Conservation (phyloP, 1,284 basidiomycete genomes). For the Microbotryum silenes-acaulis region DNA sequence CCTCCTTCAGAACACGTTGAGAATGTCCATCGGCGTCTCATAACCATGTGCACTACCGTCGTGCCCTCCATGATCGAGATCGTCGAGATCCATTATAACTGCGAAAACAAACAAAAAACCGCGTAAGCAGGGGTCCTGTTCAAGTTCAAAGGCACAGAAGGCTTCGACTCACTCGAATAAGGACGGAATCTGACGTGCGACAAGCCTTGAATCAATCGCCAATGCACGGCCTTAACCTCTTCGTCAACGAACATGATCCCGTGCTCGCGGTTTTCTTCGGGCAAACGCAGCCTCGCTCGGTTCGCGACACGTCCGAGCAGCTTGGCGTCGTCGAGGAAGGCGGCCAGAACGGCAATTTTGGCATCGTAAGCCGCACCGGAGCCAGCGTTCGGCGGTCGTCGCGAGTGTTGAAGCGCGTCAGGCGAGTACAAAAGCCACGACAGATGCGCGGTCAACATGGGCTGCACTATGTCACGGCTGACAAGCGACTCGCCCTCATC, state of each 20-base stretch:
- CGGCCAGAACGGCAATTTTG: constrained; percentile 34
- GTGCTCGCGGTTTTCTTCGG: constrained; percentile 9
- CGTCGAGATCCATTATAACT: neutral
- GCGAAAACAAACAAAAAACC: neutral
- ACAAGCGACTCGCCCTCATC: constrained; percentile 1
- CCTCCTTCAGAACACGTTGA: constrained; percentile 9
- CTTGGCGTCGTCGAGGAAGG: constrained; percentile 34
- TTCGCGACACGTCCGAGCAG: constrained; percentile 33
- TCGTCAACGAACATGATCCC: constrained; percentile 15
- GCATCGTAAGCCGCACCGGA: constrained; percentile 31
- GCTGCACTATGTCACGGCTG: constrained; percentile 17
- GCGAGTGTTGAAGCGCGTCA: constrained; percentile 12
- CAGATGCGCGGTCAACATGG: constrained; percentile 32
- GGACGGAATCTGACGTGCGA: constrained; percentile 14
- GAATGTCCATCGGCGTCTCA: constrained; percentile 24
- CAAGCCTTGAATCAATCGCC: constrained; percentile 17
- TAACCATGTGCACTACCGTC: constrained; percentile 10
- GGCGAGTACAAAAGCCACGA: constrained; percentile 30
- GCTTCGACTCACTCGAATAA: neutral
- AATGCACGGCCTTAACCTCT: constrained; percentile 22
- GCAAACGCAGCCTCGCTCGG: constrained; percentile 26
- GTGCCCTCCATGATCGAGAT: neutral
- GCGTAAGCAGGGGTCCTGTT: neutral
- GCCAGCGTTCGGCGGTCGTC: constrained; percentile 12
- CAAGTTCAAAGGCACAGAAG: neutral